Percentiles rank a stretch among this genome's conserved stretches.
phyloP scores from a whole-genome alignment of 2,329 filamentous ascomycete genomes.

The Monilinia aucupariae region DNA sequence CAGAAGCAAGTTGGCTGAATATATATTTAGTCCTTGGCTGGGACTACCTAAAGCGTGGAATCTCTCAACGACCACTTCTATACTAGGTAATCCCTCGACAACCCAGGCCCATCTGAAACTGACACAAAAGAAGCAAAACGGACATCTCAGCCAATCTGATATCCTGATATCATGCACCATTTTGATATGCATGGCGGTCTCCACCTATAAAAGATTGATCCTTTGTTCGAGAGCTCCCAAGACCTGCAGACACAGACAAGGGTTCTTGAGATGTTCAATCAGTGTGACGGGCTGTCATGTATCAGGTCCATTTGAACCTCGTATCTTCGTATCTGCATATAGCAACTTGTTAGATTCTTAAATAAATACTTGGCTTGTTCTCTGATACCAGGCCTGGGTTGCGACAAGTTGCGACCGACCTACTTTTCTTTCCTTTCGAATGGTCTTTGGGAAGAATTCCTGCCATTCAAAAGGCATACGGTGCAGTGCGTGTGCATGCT shows the following conservation, averaged over 20 bases:
- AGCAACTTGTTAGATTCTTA: too few species aligned
- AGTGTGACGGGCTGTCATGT: slow-evolving; percentile 8
- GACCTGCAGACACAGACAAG: slow-evolving; percentile 14
- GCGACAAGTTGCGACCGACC: too few species aligned
- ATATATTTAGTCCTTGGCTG: neutral
- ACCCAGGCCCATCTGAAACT: neutral
- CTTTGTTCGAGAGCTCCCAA: neutral
- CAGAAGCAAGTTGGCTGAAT: neutral
- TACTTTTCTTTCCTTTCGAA: too few species aligned
- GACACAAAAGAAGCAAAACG: slow-evolving; percentile 8
- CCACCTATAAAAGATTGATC: neutral
- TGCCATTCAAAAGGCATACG: neutral
- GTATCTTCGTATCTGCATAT: too few species aligned
- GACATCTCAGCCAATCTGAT: slow-evolving; percentile 4
- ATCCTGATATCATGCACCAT: neutral
- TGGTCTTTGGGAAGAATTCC: neutral
- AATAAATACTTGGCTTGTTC: neutral
- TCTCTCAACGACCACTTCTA: neutral
- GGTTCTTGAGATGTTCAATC: neutral
- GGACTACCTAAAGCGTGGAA: neutral
- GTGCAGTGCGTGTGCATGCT: neutral
- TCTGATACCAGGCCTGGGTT: too few species aligned
- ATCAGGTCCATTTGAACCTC: neutral
- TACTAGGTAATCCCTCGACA: too few species aligned
- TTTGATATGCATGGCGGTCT: neutral